These are phyloP conservation scores for Boletus tomentosulus DNA, from an alignment of 768 basidiomycete genomes.

Conservation along the genomic window DNA sequence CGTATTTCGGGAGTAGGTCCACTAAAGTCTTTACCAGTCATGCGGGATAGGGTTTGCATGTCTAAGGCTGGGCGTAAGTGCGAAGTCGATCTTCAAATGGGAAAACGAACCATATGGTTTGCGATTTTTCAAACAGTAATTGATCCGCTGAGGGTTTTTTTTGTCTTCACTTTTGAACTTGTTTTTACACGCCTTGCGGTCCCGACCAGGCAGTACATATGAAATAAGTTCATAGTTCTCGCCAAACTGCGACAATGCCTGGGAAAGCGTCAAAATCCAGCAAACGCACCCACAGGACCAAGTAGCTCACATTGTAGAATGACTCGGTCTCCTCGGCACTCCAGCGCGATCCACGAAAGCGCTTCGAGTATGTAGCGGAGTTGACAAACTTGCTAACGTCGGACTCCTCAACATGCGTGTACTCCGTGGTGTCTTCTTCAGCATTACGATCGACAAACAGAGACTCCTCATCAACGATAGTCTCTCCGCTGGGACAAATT, in stretches of 20 bases:
- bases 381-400: slow-evolving; percentile 86
- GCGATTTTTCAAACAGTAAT: slow-evolving; percentile 67
- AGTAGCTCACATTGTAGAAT: slow-evolving; percentile 70
- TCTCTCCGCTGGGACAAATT: slow-evolving; percentile 82
- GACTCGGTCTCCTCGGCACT: slow-evolving; percentile 84
- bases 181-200: slow-evolving; percentile 86
- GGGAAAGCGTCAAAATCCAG: slow-evolving; percentile 8
- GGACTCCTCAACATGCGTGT: slow-evolving; percentile 77
- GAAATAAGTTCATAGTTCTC: slow-evolving; percentile 93
- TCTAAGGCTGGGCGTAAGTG: slow-evolving; percentile 38
- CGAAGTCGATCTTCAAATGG: not conserved
- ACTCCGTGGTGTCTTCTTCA: slow-evolving; percentile 65
- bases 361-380: slow-evolving; percentile 75
- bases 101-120: slow-evolving; percentile 64
- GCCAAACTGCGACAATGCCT: slow-evolving; percentile 89
- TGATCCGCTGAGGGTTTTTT: slow-evolving; percentile 72
- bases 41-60: slow-evolving; percentile 65
- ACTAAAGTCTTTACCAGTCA: slow-evolving; percentile 85
- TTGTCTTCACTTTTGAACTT: slow-evolving; percentile 92
- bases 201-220: slow-evolving; percentile 76
- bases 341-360: slow-evolving; percentile 82
- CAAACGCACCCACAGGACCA: not conserved
- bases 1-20: slow-evolving; percentile 73
- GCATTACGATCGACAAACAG: slow-evolving; percentile 70
- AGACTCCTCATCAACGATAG: slow-evolving; percentile 82